phyloP scores from a whole-genome alignment of 2,329 filamentous ascomycete species.

The Colletotrichum lini region DNA sequence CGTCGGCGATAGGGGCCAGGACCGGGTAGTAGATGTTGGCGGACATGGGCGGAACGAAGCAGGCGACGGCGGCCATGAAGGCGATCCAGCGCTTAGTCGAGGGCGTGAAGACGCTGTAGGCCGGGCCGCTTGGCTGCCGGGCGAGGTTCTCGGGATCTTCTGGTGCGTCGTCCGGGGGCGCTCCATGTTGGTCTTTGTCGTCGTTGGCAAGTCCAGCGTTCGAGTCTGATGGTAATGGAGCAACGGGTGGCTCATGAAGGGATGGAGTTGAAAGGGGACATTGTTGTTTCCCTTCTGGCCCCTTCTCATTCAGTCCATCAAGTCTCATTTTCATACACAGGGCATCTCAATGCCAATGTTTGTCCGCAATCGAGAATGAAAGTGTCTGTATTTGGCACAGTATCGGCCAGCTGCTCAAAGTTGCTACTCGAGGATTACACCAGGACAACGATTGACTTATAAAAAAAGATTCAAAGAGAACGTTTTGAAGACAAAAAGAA shows the following conservation, averaged over 20 bases:
- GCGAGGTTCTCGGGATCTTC: constrained; percentile 49
- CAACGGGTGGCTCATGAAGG: neutral
- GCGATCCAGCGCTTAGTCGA: constrained; percentile 67
- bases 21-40: constrained; percentile 71
- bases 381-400: too few relatives aligned
- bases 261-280: neutral
- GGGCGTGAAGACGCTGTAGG: constrained; percentile 54
- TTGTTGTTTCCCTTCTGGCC: neutral
- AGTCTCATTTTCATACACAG: constrained; percentile 11
- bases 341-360: neutral
- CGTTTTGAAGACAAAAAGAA: neutral
- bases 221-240: neutral
- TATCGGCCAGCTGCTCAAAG: neutral
- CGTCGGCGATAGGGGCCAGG: constrained; percentile 56
- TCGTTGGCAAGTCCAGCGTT: neutral
- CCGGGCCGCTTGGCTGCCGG: constrained; percentile 51
- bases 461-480: neutral
- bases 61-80: constrained; percentile 65
- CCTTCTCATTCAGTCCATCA: neutral
- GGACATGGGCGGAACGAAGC: constrained; percentile 71
- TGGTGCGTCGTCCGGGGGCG: neutral
- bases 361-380: neutral
- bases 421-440: too few relatives aligned
- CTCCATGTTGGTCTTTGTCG: constrained; percentile 22
- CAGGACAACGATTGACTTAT: too few relatives aligned